Percentiles rank a stretch among this genome's conserved stretches.
Conservation (phyloP, 257 asterid genomes). For the Lavandula angustifolia region DNA sequence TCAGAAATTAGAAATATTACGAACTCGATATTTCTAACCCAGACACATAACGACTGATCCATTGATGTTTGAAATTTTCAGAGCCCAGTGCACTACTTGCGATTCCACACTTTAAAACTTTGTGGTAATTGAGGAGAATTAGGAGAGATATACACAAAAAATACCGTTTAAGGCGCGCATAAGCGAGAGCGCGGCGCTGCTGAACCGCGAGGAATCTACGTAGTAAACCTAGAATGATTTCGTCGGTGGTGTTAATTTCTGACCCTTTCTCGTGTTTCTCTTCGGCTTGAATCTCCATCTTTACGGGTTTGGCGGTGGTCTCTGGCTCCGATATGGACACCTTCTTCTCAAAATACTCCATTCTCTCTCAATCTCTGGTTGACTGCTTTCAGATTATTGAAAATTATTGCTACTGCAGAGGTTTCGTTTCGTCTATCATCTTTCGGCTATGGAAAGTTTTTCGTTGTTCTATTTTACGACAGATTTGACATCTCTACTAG, state of each 20-base stretch:
- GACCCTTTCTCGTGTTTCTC: constrained; percentile 26
- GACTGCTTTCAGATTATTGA: neutral
- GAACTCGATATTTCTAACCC: too few species aligned
- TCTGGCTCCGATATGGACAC: constrained; percentile 48
- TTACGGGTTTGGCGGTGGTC: constrained; percentile 8
- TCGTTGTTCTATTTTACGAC: too few species aligned
- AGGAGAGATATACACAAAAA: neutral
- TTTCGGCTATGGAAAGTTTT: neutral
- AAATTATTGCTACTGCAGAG: neutral
- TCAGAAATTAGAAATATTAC: neutral
- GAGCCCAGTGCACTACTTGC: neutral
- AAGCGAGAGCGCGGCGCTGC: constrained; percentile 87
- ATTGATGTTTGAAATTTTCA: neutral
- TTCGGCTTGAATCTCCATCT: constrained; percentile 34
- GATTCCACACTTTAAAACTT: neutral
- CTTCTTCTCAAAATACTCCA: constrained; percentile 78
- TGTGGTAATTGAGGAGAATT: neutral
- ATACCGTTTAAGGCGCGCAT: constrained; percentile 81
- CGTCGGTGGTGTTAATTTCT: constrained; percentile 30
- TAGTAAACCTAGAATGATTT: constrained; percentile 45
- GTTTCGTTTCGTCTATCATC: neutral
- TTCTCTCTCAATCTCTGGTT: constrained; percentile 7
- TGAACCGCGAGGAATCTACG: constrained; percentile 75
- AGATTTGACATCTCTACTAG: too few species aligned
- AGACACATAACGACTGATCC: constrained; percentile 3